Percentiles rank a stretch among this genome's conserved stretches.
These are phyloP conservation scores for Vitis hybrid DNA, from an alignment of 177 flowering plant species.

Conservation along the genomic window DNA sequence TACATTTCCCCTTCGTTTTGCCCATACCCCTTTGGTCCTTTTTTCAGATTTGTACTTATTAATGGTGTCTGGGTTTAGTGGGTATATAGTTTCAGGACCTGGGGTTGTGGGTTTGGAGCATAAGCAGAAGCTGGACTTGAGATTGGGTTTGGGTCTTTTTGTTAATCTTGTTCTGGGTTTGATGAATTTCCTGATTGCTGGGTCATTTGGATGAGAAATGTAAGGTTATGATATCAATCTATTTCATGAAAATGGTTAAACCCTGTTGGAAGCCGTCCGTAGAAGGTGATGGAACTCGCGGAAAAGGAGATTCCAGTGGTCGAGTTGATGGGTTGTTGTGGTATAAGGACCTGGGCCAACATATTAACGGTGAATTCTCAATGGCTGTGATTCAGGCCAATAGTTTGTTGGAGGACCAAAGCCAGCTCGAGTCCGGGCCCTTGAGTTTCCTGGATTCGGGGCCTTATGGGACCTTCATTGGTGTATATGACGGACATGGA, in stretches of 20 bases:
- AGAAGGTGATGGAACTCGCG: constrained; percentile 21
- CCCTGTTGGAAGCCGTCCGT: constrained; percentile 52
- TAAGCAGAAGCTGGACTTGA: constrained; percentile 32
- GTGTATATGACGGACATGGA: constrained; percentile 72
- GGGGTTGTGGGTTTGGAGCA: constrained; percentile 26
- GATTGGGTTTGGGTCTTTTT: constrained; percentile 14
- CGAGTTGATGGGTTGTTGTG: constrained; percentile 53
- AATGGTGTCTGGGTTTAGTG: constrained; percentile 27
- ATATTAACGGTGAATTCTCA: constrained; percentile 58
- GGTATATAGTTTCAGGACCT: constrained; percentile 26
- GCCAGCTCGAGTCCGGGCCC: constrained; percentile 63
- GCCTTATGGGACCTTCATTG: constrained; percentile 57
- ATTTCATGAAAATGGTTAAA: constrained; percentile 37
- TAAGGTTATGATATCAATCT: not conserved
- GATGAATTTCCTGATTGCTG: constrained; percentile 19
- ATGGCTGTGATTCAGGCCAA: constrained; percentile 70
- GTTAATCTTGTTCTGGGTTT: constrained; percentile 12
- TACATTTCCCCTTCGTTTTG: constrained; percentile 18
- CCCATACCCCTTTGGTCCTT: constrained; percentile 52
- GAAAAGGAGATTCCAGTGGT: constrained; percentile 16
- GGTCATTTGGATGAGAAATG: constrained; percentile 29
- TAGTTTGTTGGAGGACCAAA: constrained; percentile 48
- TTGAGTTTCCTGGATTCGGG: constrained; percentile 37
- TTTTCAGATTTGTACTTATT: constrained; percentile 18
- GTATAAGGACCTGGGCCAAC: constrained; percentile 57